Evolutionary conservation across 2,329 filamentous ascomycete species (phyloP).

Genomic region (Epichloe bromicola): DNA sequence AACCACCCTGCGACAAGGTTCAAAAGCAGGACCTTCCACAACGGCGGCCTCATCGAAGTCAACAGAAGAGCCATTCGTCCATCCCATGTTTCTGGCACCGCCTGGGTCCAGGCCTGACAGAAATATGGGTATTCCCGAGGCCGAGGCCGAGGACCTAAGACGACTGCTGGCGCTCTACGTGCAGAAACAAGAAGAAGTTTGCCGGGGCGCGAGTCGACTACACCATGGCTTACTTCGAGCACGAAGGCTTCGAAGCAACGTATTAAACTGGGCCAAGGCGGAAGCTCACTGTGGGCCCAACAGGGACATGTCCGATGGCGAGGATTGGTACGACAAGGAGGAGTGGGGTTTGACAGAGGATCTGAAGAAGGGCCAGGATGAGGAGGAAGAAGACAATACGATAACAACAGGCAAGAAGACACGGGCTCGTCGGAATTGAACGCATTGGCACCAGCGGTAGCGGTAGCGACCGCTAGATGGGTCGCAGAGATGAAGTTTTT

Average conservation of each 20-base stretch:
- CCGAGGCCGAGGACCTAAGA: constrained; percentile 68
- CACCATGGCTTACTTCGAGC: constrained; percentile 60
- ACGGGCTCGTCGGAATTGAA: constrained; percentile 32
- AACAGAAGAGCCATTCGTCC: constrained; percentile 42
- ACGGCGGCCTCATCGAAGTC: constrained; percentile 7
- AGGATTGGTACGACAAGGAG: constrained; percentile 79
- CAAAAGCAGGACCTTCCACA: neutral
- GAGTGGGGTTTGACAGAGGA: constrained; percentile 66
- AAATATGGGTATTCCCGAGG: constrained; percentile 56
- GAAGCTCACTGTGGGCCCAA: constrained; percentile 57
- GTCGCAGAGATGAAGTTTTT: neutral
- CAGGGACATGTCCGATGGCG: constrained; percentile 71
- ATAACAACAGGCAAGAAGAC: constrained; percentile 48
- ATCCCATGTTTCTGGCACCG: constrained; percentile 63
- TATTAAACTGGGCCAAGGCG: constrained; percentile 64
- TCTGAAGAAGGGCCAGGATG: constrained; percentile 68
- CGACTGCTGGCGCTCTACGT: constrained; percentile 63
- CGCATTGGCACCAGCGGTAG: neutral
- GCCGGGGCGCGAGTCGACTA: constrained; percentile 54
- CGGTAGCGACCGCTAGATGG: neutral
- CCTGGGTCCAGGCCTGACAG: constrained; percentile 48
- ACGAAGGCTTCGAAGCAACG: constrained; percentile 56
- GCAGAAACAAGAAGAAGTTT: constrained; percentile 77
- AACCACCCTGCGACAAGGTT: constrained; percentile 17
- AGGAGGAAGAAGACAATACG: constrained; percentile 66